Percentiles rank a stretch among this genome's conserved stretches.
Evolutionary conservation across 75 land plant genomes (phyloP).

Genomic region (Picea sitchensis): DNA sequence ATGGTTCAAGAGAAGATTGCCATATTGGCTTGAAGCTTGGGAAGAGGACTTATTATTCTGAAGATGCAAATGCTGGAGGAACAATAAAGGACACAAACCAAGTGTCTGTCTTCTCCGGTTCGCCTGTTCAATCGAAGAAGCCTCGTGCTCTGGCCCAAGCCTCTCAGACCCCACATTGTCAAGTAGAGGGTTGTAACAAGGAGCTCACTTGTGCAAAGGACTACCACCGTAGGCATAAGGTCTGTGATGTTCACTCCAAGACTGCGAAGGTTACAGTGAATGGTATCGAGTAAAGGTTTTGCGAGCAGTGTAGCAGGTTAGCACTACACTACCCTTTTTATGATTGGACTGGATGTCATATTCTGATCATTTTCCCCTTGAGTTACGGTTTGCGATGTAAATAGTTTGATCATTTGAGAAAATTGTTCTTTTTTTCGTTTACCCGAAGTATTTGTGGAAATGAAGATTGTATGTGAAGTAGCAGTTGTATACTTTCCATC

Average conservation of each 20-base stretch:
- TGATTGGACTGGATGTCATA: neutral
- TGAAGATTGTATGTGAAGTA: neutral
- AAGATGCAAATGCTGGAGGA: conserved; percentile 9
- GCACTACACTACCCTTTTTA: neutral
- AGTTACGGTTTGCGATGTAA: neutral
- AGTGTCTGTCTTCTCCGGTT: neutral
- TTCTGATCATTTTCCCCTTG: neutral
- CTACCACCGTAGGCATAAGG: conserved; percentile 66
- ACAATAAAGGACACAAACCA: neutral
- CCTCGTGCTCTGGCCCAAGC: conserved; percentile 16
- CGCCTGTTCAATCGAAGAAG: conserved; percentile 25
- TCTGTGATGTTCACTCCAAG: conserved; percentile 67
- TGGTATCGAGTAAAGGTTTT: conserved; percentile 61
- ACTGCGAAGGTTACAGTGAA: conserved; percentile 50
- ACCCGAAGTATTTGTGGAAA: neutral
- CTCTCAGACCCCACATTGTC: conserved; percentile 39
- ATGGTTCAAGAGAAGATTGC: conserved; percentile 23
- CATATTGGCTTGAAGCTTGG: conserved; percentile 66
- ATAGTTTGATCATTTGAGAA: neutral
- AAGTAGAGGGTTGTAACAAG: conserved; percentile 74
- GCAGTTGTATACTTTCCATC: too few species aligned
- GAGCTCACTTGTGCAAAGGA: conserved; percentile 61
- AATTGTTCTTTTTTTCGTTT: neutral
- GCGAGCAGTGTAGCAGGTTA: conserved; percentile 70
- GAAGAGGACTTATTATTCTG: conserved; percentile 43